Evolutionary conservation across 805 yeast genomes (phyloP).

Genomic region (Alloascoidea hylecoeti): DNA sequence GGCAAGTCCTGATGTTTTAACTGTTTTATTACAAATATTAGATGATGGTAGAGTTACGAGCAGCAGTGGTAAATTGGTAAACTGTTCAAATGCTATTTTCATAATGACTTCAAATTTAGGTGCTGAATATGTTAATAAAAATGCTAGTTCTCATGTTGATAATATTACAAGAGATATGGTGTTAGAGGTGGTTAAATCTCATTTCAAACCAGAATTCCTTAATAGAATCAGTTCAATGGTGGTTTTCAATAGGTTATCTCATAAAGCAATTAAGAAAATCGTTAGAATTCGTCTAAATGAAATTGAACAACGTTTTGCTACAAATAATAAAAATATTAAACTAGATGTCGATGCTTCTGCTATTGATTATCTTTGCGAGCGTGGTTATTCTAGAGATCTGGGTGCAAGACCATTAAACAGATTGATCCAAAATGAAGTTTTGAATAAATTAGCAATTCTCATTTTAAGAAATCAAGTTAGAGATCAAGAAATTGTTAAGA

Average conservation of each 20-base stretch:
- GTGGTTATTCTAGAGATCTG: constrained; percentile 85
- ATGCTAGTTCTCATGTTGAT: constrained; percentile 48
- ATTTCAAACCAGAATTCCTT: constrained; percentile 94
- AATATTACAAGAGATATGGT: constrained; percentile 62
- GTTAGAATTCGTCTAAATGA: constrained; percentile 76
- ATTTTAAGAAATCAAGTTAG: constrained; percentile 73
- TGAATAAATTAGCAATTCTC: constrained; percentile 82
- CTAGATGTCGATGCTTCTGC: constrained; percentile 68
- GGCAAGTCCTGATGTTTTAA: constrained; percentile 96
- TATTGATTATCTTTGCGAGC: constrained; percentile 62
- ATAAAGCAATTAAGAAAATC: constrained; percentile 84
- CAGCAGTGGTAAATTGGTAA: constrained; percentile 85
- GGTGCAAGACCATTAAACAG: constrained; percentile 92
- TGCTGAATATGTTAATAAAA: constrained; percentile 73
- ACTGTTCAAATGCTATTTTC: constrained; percentile 83
- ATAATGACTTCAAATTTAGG: constrained; percentile 97
- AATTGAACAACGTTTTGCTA: constrained; percentile 72
- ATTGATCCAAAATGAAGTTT: constrained; percentile 65
- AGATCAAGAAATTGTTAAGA: constrained; percentile 78
- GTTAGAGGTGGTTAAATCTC: constrained; percentile 70
- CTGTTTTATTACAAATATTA: constrained; percentile 78
- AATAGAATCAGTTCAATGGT: constrained; percentile 92
- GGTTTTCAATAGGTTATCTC: constrained; percentile 84
- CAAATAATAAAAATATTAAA: constrained; percentile 65
- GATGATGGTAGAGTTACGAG: constrained; percentile 96